Percentiles rank a stretch among this genome's conserved stretches.
Evolutionary conservation across 1,139 yeast species (phyloP).

Genomic region (Blastobotrys arbuscula): DNA sequence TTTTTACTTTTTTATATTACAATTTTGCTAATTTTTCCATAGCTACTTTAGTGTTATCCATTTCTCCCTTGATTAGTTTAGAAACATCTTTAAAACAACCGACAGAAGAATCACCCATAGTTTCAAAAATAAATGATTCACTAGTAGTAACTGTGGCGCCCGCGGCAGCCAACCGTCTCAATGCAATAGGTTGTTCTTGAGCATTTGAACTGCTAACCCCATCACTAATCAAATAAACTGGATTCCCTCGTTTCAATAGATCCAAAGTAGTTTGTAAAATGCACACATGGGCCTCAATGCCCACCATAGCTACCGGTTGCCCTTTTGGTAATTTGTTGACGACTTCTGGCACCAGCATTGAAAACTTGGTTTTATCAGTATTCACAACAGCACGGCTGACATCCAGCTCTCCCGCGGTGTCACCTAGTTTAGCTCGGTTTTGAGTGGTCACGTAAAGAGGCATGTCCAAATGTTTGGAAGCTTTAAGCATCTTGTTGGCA

Average conservation of each 20-base stretch:
- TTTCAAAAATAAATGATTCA: slow-evolving; percentile 36
- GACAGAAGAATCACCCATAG: slow-evolving; percentile 36
- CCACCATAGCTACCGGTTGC: slow-evolving; percentile 26
- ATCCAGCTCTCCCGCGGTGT: slow-evolving; percentile 26
- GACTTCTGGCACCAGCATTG: slow-evolving; percentile 27
- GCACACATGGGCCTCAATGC: slow-evolving; percentile 30
- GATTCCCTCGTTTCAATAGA: slow-evolving; percentile 23
- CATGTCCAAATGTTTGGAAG: slow-evolving; percentile 21
- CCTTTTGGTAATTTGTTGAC: slow-evolving; percentile 18
- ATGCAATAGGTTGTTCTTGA: slow-evolving; percentile 27
- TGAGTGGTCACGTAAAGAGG: slow-evolving; percentile 31
- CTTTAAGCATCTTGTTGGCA: slow-evolving; percentile 22
- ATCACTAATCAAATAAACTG: slow-evolving; percentile 27
- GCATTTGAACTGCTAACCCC: slow-evolving; percentile 26
- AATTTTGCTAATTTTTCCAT: slow-evolving; percentile 17
- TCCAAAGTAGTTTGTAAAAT: slow-evolving; percentile 29
- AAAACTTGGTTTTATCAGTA: slow-evolving; percentile 27
- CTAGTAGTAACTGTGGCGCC: slow-evolving; percentile 32
- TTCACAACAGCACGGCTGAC: slow-evolving; percentile 22
- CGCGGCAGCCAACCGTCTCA: slow-evolving; percentile 21
- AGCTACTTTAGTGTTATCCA: slow-evolving; percentile 15
- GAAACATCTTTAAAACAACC: slow-evolving; percentile 20
- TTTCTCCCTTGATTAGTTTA: slow-evolving; percentile 22
- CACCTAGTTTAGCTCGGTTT: slow-evolving; percentile 24
- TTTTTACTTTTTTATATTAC: not conserved